Percentiles rank a stretch among this genome's conserved stretches.
phyloP scores from a whole-genome alignment of 106 monocot genomes.

The Platanthera zijinensis region DNA sequence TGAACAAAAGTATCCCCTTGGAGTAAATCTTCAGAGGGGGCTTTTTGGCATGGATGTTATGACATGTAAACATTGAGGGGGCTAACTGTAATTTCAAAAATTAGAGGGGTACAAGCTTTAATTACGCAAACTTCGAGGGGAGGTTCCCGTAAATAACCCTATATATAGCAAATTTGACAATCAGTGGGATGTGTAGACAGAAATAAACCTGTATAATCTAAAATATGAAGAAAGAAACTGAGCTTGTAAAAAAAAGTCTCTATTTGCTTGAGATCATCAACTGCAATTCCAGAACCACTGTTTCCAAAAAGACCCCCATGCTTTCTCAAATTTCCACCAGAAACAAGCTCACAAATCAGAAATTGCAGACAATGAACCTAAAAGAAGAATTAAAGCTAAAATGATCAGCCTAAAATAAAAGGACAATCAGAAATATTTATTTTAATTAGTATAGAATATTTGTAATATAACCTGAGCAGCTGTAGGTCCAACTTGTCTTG shows the following conservation, averaged over 20 bases:
- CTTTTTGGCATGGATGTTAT: too few relatives aligned
- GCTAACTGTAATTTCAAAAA: too few relatives aligned
- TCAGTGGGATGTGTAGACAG: not conserved
- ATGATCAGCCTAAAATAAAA: not conserved
- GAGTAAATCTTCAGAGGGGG: too few relatives aligned
- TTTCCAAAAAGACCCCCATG: slow-evolving; percentile 86
- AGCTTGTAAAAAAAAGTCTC: slow-evolving; percentile 99
- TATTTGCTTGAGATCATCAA: slow-evolving; percentile 87
- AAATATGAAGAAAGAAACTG: slow-evolving; percentile 94
- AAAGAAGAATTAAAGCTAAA: slow-evolving; percentile 8
- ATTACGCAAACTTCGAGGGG: too few relatives aligned
- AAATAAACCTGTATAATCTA: slow-evolving; percentile 83
- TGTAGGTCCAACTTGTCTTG: slow-evolving; percentile 93
- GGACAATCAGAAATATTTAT: not conserved
- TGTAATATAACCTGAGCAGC: slow-evolving; percentile 67
- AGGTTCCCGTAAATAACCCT: too few relatives aligned
- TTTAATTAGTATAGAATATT: not conserved
- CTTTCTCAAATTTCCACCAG: slow-evolving; percentile 92
- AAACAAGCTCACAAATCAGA: slow-evolving; percentile 85
- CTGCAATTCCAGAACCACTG: slow-evolving; percentile 78
- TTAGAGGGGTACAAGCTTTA: too few relatives aligned
- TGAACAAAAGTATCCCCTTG: too few relatives aligned
- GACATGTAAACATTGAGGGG: too few relatives aligned
- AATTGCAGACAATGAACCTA: slow-evolving; percentile 98
- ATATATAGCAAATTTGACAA: too few relatives aligned